Conservation (phyloP, 805 yeast species). For the Starmerella geochares region DNA sequence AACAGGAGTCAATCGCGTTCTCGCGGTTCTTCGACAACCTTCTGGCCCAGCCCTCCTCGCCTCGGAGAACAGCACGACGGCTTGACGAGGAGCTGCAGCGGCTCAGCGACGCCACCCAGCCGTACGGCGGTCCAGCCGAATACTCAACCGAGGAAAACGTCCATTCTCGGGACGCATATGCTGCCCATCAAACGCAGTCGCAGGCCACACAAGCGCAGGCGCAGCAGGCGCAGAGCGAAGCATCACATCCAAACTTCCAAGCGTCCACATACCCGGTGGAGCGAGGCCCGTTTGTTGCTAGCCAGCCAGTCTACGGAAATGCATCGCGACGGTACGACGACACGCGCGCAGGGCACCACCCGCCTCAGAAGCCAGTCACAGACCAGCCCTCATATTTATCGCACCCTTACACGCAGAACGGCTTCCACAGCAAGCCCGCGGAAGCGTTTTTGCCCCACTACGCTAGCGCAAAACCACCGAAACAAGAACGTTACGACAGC, state of each 20-base stretch:
- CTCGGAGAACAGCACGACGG: slow-evolving; percentile 10
- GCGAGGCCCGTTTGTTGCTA: not conserved
- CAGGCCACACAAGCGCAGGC: not conserved
- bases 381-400: not conserved
- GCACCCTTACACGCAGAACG: not conserved
- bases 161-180: not conserved
- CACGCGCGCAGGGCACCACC: no score
- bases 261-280: not conserved
- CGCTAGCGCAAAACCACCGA: not conserved
- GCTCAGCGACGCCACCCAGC: slow-evolving; percentile 6
- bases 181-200: not conserved
- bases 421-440: not conserved
- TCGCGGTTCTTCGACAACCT: slow-evolving; percentile 23
- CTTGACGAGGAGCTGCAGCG: slow-evolving; percentile 20
- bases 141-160: not conserved
- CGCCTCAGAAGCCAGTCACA: no score
- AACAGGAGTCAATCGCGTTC: slow-evolving; percentile 23
- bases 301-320: not conserved
- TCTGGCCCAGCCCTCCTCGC: slow-evolving; percentile 20
- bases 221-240: not conserved
- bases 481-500: no score
- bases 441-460: not conserved
- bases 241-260: not conserved
- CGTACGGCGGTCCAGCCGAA: not conserved
- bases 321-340: not conserved